Evolutionary conservation across 495 filamentous ascomycete species (phyloP).

Genomic region (Stereocaulon alpinum): DNA sequence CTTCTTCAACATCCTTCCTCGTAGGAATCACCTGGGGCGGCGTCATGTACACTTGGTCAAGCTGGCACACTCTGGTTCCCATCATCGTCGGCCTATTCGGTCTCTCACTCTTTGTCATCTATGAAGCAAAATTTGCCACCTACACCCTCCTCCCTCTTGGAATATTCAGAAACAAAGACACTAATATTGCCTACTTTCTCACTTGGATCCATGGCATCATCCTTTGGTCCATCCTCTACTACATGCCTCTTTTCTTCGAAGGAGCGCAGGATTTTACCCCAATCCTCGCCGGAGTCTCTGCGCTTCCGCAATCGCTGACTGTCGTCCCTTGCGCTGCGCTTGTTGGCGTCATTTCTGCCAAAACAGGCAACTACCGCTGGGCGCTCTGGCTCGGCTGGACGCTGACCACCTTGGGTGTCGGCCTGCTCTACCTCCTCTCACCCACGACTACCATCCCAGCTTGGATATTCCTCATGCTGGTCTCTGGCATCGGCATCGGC

Average conservation of each 20-base stretch:
- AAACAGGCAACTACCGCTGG: constrained; percentile 41
- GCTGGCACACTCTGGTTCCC: constrained; percentile 44
- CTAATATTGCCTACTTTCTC: constrained; percentile 31
- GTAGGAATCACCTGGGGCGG: constrained; percentile 43
- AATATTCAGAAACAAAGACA: constrained; percentile 35
- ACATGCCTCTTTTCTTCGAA: constrained; percentile 52
- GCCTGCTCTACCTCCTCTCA: constrained; percentile 35
- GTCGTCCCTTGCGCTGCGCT: constrained; percentile 36
- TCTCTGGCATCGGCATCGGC: neutral
- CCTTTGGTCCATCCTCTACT: constrained; percentile 46
- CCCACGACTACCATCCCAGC: constrained; percentile 31
- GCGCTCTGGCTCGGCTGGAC: constrained; percentile 45
- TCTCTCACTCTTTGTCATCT: constrained; percentile 35
- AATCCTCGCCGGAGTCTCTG: constrained; percentile 45
- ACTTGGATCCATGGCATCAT: constrained; percentile 42
- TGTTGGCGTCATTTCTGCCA: constrained; percentile 36
- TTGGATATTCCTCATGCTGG: constrained; percentile 35
- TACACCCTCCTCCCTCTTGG: constrained; percentile 34
- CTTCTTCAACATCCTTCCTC: constrained; percentile 34
- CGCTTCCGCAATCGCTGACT: constrained; percentile 47
- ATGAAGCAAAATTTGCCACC: constrained; percentile 34
- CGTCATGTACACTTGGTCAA: constrained; percentile 37
- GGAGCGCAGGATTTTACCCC: constrained; percentile 43
- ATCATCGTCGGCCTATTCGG: constrained; percentile 42
- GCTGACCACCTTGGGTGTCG: constrained; percentile 36